phyloP scores from a whole-genome alignment of 31 red algal genomes.

The Asparagopsis taxiformis region DNA sequence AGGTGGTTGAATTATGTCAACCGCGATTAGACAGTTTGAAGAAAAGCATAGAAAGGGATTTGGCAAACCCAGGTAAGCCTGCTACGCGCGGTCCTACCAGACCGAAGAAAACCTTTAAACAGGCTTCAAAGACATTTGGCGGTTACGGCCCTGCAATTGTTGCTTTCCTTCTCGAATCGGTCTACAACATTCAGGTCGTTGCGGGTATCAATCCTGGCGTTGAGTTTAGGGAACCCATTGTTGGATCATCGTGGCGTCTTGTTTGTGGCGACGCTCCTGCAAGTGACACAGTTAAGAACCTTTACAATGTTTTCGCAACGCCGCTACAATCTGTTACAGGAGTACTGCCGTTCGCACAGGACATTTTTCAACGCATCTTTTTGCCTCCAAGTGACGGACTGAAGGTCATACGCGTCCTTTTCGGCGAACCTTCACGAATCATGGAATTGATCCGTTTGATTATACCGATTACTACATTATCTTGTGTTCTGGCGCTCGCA shows the following conservation, averaged over 20 bases:
- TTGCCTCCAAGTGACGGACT: constrained; percentile 42
- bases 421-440: constrained; percentile 16
- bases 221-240: constrained; percentile 46
- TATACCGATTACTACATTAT: constrained; percentile 11
- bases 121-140: constrained; percentile 34
- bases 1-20: constrained; percentile 53
- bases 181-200: constrained; percentile 39
- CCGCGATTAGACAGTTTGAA: constrained; percentile 25
- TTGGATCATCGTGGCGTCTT: constrained; percentile 2
- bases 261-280: constrained; percentile 49
- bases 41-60: constrained; percentile 4
- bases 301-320: constrained; percentile 19
- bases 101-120: constrained; percentile 11
- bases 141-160: constrained; percentile 36
- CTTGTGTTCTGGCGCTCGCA: constrained; percentile 5
- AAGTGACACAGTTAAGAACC: constrained; percentile 27
- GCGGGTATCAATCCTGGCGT: constrained; percentile 44
- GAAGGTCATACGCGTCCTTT: constrained; percentile 1
- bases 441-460: constrained; percentile 25
- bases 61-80: background rate
- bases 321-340: constrained; percentile 31
- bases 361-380: constrained; percentile 18
- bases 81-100: background rate
- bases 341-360: constrained; percentile 1
- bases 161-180: constrained; percentile 37